Conservation (phyloP, 2,329 filamentous ascomycete species). For the Diplodia mutila region DNA sequence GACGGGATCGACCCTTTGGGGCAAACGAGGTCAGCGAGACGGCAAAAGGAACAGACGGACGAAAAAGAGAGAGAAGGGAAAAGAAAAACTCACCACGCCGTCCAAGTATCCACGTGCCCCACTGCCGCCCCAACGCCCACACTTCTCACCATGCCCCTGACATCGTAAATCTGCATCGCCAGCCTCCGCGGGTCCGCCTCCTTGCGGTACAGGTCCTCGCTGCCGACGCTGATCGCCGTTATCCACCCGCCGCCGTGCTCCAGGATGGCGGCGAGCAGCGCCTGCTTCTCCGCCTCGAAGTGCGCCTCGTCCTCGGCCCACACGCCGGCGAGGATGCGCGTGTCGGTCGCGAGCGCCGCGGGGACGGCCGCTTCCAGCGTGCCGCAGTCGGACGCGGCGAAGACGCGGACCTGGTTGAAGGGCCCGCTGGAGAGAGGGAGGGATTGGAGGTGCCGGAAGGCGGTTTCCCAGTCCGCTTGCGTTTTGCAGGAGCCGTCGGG, state of each 20-base stretch:
- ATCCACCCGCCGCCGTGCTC: conserved; percentile 41
- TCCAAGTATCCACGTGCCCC: conserved; percentile 45
- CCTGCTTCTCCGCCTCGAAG: conserved; percentile 40
- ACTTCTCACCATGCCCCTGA: conserved; percentile 31
- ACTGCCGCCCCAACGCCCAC: conserved; percentile 28
- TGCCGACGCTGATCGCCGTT: conserved; percentile 42
- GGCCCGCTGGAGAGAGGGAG: conserved; percentile 31
- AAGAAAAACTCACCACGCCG: conserved; percentile 42
- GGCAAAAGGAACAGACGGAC: background rate
- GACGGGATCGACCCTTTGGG: conserved; percentile 63
- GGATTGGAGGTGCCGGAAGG: conserved; percentile 33
- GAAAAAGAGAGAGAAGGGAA: conserved; percentile 37
- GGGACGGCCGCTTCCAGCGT: conserved; percentile 34
- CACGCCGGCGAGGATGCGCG: conserved; percentile 43
- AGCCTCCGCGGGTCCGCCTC: conserved; percentile 24
- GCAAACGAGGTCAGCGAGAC: conserved; percentile 68
- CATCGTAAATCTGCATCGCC: conserved; percentile 35
- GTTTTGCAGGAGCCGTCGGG: conserved; percentile 35
- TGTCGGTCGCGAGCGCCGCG: conserved; percentile 40
- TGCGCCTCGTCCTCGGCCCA: conserved; percentile 38
- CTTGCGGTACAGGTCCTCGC: conserved; percentile 64
- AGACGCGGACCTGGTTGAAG: conserved; percentile 35
- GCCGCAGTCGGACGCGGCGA: conserved; percentile 35
- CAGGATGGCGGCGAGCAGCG: conserved; percentile 38
- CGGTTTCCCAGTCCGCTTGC: conserved; percentile 35